These are phyloP conservation scores for Fraxinus americana DNA, from an alignment of 257 asterid genomes.

Conservation along the genomic window DNA sequence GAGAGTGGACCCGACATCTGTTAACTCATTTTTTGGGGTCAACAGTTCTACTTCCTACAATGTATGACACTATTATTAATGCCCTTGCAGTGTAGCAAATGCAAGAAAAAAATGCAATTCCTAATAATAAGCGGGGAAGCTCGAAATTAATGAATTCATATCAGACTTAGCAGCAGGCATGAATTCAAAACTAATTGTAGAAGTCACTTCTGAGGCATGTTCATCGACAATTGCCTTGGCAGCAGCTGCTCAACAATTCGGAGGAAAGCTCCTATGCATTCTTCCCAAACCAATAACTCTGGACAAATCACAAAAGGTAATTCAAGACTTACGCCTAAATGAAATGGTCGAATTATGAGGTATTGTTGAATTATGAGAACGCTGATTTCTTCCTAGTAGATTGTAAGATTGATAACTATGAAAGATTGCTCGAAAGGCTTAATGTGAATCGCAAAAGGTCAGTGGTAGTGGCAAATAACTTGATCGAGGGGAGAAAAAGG, in stretches of 20 bases:
- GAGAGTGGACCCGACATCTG: too few relatives aligned
- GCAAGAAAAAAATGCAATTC: conserved; percentile 39
- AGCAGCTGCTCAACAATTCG: conserved; percentile 58
- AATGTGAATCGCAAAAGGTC: conserved; percentile 58
- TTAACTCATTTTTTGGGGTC: too few relatives aligned
- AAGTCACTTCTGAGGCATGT: conserved; percentile 54
- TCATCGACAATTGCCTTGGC: conserved; percentile 63
- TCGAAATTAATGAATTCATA: conserved; percentile 55
- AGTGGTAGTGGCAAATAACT: conserved; percentile 59
- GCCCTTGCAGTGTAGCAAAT: conserved; percentile 35
- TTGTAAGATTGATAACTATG: conserved; percentile 42
- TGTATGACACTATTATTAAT: neutral
- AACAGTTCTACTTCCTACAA: neutral
- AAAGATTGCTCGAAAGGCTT: conserved; percentile 36
- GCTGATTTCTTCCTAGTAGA: conserved; percentile 66
- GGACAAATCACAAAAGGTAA: conserved; percentile 43
- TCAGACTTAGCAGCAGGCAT: conserved; percentile 66
- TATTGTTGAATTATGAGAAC: conserved; percentile 43
- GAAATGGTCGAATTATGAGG: conserved; percentile 57
- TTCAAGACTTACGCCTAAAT: conserved; percentile 53
- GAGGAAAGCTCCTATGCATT: conserved; percentile 60
- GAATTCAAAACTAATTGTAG: conserved; percentile 62
- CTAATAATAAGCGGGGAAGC: conserved; percentile 26
- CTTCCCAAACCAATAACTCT: conserved; percentile 41
- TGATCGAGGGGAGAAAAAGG: conserved; percentile 56